Evolutionary conservation across 2,329 filamentous ascomycete species (phyloP).

Genomic region (Alternaria arborescens): DNA sequence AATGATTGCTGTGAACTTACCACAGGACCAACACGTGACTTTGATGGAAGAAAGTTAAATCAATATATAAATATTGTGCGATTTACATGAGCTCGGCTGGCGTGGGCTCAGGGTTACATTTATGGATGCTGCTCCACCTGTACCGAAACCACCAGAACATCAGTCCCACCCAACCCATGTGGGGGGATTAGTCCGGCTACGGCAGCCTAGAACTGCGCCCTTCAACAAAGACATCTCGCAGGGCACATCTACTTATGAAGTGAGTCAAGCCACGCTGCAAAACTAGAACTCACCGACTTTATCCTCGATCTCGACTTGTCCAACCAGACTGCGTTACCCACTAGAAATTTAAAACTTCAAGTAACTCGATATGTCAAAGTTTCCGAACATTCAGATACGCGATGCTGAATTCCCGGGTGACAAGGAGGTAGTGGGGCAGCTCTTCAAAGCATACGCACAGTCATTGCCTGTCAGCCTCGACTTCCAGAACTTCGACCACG

Average conservation of each 20-base stretch:
- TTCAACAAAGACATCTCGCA: not conserved
- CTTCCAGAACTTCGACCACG: slow-evolving; percentile 64
- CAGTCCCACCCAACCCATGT: not conserved
- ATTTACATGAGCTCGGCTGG: no score
- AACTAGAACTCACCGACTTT: not conserved
- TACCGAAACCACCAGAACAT: not conserved
- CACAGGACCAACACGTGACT: slow-evolving; percentile 19
- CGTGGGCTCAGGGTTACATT: no score
- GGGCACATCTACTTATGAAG: not conserved
- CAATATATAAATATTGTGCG: no score
- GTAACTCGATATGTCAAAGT: not conserved
- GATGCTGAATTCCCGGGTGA: slow-evolving; percentile 55
- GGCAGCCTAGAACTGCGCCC: not conserved
- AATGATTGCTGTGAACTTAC: slow-evolving; percentile 5
- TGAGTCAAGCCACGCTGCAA: not conserved
- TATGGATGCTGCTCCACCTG: not conserved
- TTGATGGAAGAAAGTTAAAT: not conserved
- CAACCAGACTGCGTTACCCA: not conserved
- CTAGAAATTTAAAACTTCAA: not conserved
- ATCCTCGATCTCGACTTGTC: not conserved
- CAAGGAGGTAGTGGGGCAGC: slow-evolving; percentile 41
- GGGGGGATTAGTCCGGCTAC: not conserved
- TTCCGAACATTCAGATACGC: slow-evolving; percentile 19
- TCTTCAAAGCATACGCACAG: slow-evolving; percentile 53
- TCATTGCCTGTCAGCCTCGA: slow-evolving; percentile 63